A percentile compares a stretch with the other conserved stretches of the same genome.
These are phyloP conservation scores for Trichoderma brevicompactum DNA, from an alignment of 2,329 filamentous ascomycete genomes.

Conservation along the genomic window DNA sequence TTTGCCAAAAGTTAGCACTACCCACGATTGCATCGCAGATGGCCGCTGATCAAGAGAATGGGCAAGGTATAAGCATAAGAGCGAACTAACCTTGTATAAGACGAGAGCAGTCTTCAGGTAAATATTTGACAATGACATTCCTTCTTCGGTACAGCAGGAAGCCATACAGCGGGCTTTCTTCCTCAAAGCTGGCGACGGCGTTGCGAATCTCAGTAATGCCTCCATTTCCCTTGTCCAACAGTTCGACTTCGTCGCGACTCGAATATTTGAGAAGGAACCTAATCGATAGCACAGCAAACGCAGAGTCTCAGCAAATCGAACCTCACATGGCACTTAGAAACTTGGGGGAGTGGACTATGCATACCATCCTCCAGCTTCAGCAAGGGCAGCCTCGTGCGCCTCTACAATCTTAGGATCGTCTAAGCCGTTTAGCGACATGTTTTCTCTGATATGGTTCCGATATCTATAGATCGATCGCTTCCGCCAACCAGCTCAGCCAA, in stretches of 20 bases:
- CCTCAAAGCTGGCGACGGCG: constrained; percentile 76
- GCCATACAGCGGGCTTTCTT: constrained; percentile 87
- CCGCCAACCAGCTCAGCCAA: constrained; percentile 19
- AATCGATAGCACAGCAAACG: constrained; percentile 31
- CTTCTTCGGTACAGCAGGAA: constrained; percentile 87
- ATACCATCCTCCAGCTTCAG: constrained; percentile 93
- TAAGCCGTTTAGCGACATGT: constrained; percentile 95
- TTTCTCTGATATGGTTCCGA: constrained; percentile 7
- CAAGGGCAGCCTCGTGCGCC: constrained; percentile 77
- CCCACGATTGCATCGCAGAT: constrained; percentile 2
- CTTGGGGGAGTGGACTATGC: constrained; percentile 38
- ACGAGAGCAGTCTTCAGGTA: constrained; percentile 88
- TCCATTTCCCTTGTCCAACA: constrained; percentile 76
- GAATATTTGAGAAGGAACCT: constrained; percentile 96
- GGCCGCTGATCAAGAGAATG: constrained; percentile 8
- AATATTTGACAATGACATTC: constrained; percentile 90
- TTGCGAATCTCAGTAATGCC: constrained; percentile 84
- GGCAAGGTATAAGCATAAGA: constrained; percentile 2
- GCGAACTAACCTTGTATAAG: constrained; percentile 78
- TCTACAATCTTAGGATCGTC: constrained; percentile 80
- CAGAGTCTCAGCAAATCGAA: constrained; percentile 32
- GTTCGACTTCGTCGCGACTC: constrained; percentile 82
- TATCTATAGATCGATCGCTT: constrained; percentile 8
- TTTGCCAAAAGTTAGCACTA: background rate
- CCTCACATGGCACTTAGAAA: background rate